Conservation (phyloP, 345 rosid species). For the Gossypium anomalum region DNA sequence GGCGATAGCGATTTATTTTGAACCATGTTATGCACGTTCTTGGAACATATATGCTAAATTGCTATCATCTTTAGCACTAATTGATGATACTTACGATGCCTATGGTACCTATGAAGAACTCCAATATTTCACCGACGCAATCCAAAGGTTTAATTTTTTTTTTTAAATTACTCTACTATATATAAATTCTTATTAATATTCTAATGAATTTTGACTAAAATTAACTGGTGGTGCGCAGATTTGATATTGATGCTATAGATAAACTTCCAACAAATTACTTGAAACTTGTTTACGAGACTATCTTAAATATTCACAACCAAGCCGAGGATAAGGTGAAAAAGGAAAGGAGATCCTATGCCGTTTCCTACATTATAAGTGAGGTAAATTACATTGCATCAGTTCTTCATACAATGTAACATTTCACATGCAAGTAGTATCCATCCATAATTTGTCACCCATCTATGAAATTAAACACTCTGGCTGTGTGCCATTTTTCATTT, state of each 20-base stretch:
- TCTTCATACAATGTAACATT: no score
- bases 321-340: conserved; percentile 1
- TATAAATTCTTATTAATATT: no score
- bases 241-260: conserved; percentile 18
- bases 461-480: no score
- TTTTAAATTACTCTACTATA: no score
- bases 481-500: no score
- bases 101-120: neutral
- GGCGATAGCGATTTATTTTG: neutral
- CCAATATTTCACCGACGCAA: neutral
- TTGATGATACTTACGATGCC: neutral
- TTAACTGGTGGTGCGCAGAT: neutral
- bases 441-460: no score
- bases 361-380: neutral
- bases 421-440: no score
- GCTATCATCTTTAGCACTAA: fast-evolving
- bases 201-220: neutral
- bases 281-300: conserved; percentile 8
- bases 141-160: neutral
- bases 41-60: neutral
- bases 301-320: conserved; percentile 13
- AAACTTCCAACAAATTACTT: conserved; percentile 13
- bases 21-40: neutral
- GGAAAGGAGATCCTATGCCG: conserved; percentile 8
- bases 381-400: neutral